Conservation (phyloP, 768 basidiomycete species). For the Tulasnella sp. region DNA sequence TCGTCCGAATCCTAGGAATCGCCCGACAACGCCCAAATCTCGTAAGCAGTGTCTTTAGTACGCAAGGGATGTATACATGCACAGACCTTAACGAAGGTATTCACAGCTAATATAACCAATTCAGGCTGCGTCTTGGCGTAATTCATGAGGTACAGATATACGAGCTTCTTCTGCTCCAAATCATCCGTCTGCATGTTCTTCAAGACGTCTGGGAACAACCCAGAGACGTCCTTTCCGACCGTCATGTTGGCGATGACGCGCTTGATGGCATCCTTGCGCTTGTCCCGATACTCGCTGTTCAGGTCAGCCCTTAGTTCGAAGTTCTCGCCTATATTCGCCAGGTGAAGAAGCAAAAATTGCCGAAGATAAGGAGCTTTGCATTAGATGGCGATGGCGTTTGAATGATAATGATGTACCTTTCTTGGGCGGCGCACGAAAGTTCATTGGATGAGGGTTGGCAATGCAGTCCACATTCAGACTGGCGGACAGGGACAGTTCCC, state of each 20-base stretch:
- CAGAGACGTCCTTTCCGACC: slow-evolving; percentile 93
- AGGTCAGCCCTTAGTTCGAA: slow-evolving; percentile 94
- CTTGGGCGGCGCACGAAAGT: slow-evolving; percentile 21
- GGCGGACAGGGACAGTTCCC: no score
- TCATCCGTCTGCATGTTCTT: slow-evolving; percentile 99
- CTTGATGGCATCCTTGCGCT: slow-evolving; percentile 98
- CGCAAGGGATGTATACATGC: not conserved
- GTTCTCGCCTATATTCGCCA: slow-evolving; percentile 63
- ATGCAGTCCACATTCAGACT: no score
- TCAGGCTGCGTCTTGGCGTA: slow-evolving; percentile 99
- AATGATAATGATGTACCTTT: slow-evolving; percentile 16
- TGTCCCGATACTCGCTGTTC: slow-evolving; percentile 92
- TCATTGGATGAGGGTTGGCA: not conserved
- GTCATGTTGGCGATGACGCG: slow-evolving; percentile 97
- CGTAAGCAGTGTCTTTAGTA: not conserved
- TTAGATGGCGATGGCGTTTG: not conserved
- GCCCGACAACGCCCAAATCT: not conserved
- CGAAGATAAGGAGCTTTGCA: not conserved
- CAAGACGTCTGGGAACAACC: slow-evolving; percentile 94
- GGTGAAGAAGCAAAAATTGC: not conserved
- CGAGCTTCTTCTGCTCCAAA: slow-evolving; percentile 98
- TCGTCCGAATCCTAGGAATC: slow-evolving; percentile 84
- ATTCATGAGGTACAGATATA: slow-evolving; percentile 99
- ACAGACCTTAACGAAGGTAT: slow-evolving; percentile 75
- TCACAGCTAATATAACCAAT: slow-evolving; percentile 96